Evolutionary conservation across 345 rosid genomes (phyloP).

Genomic region (Salix suchowensis): DNA sequence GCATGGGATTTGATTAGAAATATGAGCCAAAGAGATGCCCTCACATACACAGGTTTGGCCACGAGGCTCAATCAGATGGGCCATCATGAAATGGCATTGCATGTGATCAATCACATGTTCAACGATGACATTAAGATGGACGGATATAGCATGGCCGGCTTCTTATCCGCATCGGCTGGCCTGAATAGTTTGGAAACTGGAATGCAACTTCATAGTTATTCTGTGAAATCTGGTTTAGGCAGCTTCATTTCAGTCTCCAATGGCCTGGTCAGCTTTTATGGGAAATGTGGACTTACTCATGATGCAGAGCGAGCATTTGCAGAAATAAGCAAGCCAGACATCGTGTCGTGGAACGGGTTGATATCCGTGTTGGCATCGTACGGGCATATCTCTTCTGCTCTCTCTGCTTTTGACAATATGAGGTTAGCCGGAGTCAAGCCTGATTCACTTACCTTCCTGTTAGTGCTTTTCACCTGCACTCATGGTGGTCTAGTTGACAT

Average conservation of each 20-base stretch:
- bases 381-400: constrained; percentile 45
- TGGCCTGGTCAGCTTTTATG: constrained; percentile 50
- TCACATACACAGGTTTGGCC: constrained; percentile 63
- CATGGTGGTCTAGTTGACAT: constrained; percentile 46
- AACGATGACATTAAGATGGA: constrained; percentile 47
- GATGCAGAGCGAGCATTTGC: constrained; percentile 42
- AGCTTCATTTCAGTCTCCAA: constrained; percentile 42
- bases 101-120: constrained; percentile 36
- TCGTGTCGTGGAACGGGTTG: constrained; percentile 64
- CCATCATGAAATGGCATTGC: constrained; percentile 38
- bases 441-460: constrained; percentile 46
- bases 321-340: constrained; percentile 50
- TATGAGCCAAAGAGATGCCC: constrained; percentile 46
- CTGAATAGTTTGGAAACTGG: constrained; percentile 45
- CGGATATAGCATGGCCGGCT: constrained; percentile 51
- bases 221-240: constrained; percentile 51
- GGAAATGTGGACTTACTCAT: constrained; percentile 41
- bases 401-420: constrained; percentile 68
- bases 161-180: constrained; percentile 56
- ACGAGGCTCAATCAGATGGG: constrained; percentile 57
- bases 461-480: constrained; percentile 51
- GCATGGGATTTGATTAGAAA: constrained; percentile 39
- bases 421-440: constrained; percentile 50
- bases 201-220: constrained; percentile 58
- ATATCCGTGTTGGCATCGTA: constrained; percentile 54